Conservation (phyloP, 352 stramenopile species). For the Phytophthora rubi region DNA sequence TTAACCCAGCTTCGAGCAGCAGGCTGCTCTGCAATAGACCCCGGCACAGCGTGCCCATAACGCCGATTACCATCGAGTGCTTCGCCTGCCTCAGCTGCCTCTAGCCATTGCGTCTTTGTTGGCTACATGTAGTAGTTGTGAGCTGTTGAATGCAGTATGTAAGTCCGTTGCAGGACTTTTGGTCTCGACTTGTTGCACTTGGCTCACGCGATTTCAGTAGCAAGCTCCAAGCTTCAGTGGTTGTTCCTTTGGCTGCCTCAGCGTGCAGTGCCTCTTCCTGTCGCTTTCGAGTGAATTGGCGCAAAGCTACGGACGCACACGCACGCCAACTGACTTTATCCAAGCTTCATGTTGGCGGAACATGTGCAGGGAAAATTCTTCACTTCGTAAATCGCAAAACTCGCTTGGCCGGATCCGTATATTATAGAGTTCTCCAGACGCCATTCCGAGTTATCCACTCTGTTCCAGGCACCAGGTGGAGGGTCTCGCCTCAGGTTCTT, state of each 20-base stretch:
- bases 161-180: no score
- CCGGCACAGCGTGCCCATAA: conserved; percentile 14
- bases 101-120: not conserved
- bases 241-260: not conserved
- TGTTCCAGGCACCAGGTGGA: conserved; percentile 17
- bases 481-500: conserved; percentile 8
- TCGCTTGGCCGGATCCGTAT: no score
- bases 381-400: no score
- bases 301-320: conserved; percentile 8
- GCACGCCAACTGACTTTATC: not conserved
- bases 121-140: no score
- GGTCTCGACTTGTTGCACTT: not conserved
- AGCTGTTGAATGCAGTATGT: no score
- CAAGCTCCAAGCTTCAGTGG: no score
- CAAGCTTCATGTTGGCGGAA: not conserved
- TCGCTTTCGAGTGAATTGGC: conserved; percentile 6
- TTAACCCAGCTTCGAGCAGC: conserved; percentile 1
- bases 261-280: not conserved
- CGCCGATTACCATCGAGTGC: not conserved
- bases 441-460: not conserved
- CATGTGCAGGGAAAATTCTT: no score
- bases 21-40: not conserved
- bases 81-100: not conserved
- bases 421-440: conserved; percentile 10
- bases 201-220: not conserved